Evolutionary conservation across 768 basidiomycete species (phyloP), one percentile per base, ranked within the genome.

Genomic region (Paxillus rubicundulus): DNA sequence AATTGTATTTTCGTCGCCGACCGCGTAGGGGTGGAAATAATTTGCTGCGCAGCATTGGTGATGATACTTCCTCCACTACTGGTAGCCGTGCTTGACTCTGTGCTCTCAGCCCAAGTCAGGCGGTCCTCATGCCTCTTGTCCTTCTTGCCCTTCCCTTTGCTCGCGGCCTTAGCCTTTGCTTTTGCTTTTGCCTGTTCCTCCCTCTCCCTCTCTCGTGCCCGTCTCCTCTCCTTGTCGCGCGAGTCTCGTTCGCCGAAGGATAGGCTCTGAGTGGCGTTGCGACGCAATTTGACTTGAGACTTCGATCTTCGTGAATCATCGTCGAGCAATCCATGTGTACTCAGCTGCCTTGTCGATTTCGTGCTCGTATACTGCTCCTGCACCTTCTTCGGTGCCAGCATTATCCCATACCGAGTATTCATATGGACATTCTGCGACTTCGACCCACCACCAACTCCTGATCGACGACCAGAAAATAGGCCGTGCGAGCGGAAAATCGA

Each of bases 301-400:
- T 34, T 54, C 55, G 62, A 2, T 54, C 57, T 46, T 56, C 57
- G 56, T 1, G 42, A 58, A 30, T 67, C 65, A 20, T 82, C 82
- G 39, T 81, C 79, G 39, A 89, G 72, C 21, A 88, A 66, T 9
- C 86, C 86, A 59, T 89, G 84, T 0, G 84, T 81, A 55, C 79
- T 79, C 33, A 89, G 74, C 61, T 82, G 83, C 44, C 80, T 75
- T 6, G 86, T 88, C 17, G 87, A 86, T 32, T 77, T 83, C 16
- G 88, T 90, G 59, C 82, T 89, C 16, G 87, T 89, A 60, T 81
- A 91, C 14, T 85, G 82, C 61, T 83, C 82, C 59, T 92, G 89
- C n/a, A 91, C 88, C 55, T 78, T 80, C 61, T 82, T 81, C 30
- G 86, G 82, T 16, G 86, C 88, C 12, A 92, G 71, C 57, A 92